Percentiles rank a stretch among this genome's conserved stretches.
phyloP scores from a whole-genome alignment of 78 protist genomes.

The Dictyostelium firmibasis region DNA sequence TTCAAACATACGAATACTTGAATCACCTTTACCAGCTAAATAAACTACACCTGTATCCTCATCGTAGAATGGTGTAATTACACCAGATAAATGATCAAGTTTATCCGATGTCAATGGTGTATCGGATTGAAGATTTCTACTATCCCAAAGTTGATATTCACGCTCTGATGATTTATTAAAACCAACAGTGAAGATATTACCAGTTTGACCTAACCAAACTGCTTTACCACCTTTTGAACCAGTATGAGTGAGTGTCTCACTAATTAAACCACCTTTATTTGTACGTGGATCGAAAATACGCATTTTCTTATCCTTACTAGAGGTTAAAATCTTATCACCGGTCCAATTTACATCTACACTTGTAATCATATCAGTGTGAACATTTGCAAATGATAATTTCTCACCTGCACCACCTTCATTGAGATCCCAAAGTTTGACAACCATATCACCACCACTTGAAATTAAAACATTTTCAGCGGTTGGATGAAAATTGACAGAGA shows the following conservation, averaged over 20 bases:
- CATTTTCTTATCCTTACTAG: constrained; percentile 88
- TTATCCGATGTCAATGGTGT: not conserved
- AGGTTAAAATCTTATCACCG: constrained; percentile 81
- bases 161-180: constrained; percentile 87
- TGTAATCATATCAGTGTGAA: constrained; percentile 77
- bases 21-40: constrained; percentile 91
- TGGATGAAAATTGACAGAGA: constrained; percentile 85
- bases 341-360: constrained; percentile 47
- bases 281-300: constrained; percentile 90
- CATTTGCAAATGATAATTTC: constrained; percentile 9
- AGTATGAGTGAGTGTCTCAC: constrained; percentile 56
- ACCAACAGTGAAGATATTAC: constrained; percentile 85
- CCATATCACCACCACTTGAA: constrained; percentile 63
- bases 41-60: constrained; percentile 86
- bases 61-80: constrained; percentile 88
- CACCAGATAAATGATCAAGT: constrained; percentile 71
- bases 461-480: constrained; percentile 85
- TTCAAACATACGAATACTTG: constrained; percentile 85
- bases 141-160: constrained; percentile 90
- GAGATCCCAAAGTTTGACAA: constrained; percentile 89
- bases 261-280: not conserved
- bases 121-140: constrained; percentile 36
- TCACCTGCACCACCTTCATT: constrained; percentile 1
- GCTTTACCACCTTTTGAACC: constrained; percentile 87
- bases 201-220: constrained; percentile 80